Percentiles rank a stretch among this genome's conserved stretches.
phyloP scores from a whole-genome alignment of 2,329 filamentous ascomycete genomes.

The Aspergillus luchuensis region DNA sequence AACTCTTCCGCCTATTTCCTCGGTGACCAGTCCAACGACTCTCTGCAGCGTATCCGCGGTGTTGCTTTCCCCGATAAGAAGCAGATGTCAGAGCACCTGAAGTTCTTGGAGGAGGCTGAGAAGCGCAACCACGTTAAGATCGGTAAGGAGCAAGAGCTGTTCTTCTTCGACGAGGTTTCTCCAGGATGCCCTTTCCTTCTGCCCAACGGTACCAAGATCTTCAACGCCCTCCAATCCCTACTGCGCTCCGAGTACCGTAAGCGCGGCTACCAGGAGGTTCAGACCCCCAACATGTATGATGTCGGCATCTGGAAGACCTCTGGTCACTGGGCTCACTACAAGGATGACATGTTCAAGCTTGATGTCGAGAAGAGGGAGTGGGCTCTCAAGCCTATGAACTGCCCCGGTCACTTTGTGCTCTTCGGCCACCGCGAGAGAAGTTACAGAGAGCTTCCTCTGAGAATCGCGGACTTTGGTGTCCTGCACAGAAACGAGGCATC shows the following conservation, averaged over 20 bases:
- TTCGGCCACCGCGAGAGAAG: slow-evolving; percentile 81
- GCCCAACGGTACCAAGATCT: slow-evolving; percentile 89
- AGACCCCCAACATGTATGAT: slow-evolving; percentile 96
- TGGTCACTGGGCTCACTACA: slow-evolving; percentile 91
- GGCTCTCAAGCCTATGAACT: slow-evolving; percentile 97
- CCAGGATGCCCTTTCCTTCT: slow-evolving; percentile 91
- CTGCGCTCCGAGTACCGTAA: slow-evolving; percentile 87
- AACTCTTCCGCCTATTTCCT: slow-evolving; percentile 87
- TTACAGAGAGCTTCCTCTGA: slow-evolving; percentile 86
- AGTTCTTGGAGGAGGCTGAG: slow-evolving; percentile 95
- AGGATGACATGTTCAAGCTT: slow-evolving; percentile 95
- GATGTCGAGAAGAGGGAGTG: slow-evolving; percentile 77
- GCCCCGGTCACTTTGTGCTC: slow-evolving; percentile 88
- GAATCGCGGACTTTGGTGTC: slow-evolving; percentile 94
- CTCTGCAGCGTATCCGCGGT: slow-evolving; percentile 93
- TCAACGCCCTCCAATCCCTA: slow-evolving; percentile 82
- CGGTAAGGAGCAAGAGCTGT: slow-evolving; percentile 92
- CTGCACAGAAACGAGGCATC: slow-evolving; percentile 95
- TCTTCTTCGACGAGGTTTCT: slow-evolving; percentile 94
- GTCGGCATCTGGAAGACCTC: slow-evolving; percentile 90
- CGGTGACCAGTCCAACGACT: slow-evolving; percentile 90
- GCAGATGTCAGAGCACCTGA: slow-evolving; percentile 86
- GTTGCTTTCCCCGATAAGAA: slow-evolving; percentile 98
- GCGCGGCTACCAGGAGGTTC: slow-evolving; percentile 91
- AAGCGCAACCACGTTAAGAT: slow-evolving; percentile 95